phyloP scores from a whole-genome alignment of 306 rosid genomes.

The Medicago lupulina region DNA sequence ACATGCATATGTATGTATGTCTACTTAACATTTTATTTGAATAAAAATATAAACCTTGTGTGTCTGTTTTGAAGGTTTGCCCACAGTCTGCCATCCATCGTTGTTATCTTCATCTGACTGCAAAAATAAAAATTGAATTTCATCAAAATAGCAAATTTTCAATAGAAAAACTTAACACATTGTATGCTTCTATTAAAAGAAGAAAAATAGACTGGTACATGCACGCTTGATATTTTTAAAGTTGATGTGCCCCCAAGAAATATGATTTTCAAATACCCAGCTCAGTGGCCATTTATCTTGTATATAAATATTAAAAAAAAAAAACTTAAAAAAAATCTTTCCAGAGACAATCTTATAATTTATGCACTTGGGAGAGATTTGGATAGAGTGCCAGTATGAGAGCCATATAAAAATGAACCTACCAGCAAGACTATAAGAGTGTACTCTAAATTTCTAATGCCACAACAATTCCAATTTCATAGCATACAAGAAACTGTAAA shows the following conservation, averaged over 20 bases:
- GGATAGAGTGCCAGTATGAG: constrained; percentile 3
- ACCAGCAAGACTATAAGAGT: constrained; percentile 7
- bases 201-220: constrained; percentile 42
- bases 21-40: constrained; percentile 15
- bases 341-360: constrained; percentile 17
- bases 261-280: constrained; percentile 22
- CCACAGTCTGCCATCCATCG: constrained; percentile 88
- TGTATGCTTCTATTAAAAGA: constrained; percentile 25
- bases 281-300: constrained; percentile 13
- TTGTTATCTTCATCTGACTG: constrained; percentile 58
- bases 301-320: not conserved
- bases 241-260: constrained; percentile 18
- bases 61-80: constrained; percentile 57
- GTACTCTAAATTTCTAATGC: too few relatives aligned
- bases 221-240: constrained; percentile 37
- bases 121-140: constrained; percentile 27
- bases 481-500: constrained; percentile 9
- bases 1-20: constrained; percentile 21
- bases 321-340: not conserved
- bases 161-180: not conserved
- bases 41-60: constrained; percentile 72
- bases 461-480: constrained; percentile 5
- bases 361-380: not conserved
- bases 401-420: constrained; percentile 2
- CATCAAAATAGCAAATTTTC: constrained; percentile 2